Percentiles rank a stretch among this genome's conserved stretches.
Conservation (phyloP, 1,284 basidiomycete species). For the Xerocomus amazonicus region DNA sequence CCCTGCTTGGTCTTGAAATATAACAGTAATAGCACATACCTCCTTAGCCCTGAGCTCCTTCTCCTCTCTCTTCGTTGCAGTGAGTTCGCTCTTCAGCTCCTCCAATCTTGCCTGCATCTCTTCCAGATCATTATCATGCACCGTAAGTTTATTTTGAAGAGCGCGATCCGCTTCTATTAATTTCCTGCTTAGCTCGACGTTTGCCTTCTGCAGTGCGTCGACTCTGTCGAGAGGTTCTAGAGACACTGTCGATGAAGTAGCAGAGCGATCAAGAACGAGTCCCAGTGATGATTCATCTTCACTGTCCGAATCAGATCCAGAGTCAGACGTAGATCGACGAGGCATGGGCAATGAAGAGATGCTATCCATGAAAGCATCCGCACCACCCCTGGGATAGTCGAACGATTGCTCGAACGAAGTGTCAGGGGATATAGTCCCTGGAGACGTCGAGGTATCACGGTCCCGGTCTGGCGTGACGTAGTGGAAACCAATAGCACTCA, state of each 20-base stretch:
- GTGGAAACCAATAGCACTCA: constrained; percentile 36
- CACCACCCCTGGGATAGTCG: constrained; percentile 27
- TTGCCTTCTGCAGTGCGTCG: constrained; percentile 68
- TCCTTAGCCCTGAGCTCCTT: constrained; percentile 85
- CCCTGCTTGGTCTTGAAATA: not conserved
- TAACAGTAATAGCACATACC: constrained; percentile 36
- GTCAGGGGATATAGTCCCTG: constrained; percentile 40
- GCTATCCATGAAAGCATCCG: constrained; percentile 27
- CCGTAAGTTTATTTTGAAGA: constrained; percentile 59
- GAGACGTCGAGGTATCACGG: constrained; percentile 32
- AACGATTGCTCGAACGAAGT: constrained; percentile 37
- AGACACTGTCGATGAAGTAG: constrained; percentile 56
- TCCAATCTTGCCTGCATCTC: constrained; percentile 72
- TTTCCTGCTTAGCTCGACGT: constrained; percentile 68
- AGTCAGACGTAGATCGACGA: constrained; percentile 27
- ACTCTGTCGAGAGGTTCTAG: constrained; percentile 63
- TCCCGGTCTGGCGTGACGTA: constrained; percentile 28
- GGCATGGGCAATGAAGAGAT: constrained; percentile 44
- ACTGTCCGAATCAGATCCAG: constrained; percentile 46
- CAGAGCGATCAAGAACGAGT: constrained; percentile 55
- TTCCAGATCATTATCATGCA: constrained; percentile 75
- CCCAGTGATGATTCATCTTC: constrained; percentile 53
- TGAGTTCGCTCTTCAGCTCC: constrained; percentile 70
- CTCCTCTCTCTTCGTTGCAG: constrained; percentile 76
- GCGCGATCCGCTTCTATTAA: constrained; percentile 69